Base-by-base conservation (phyloP, 768 basidiomycete species). In the Kwoniella pini region DNA sequence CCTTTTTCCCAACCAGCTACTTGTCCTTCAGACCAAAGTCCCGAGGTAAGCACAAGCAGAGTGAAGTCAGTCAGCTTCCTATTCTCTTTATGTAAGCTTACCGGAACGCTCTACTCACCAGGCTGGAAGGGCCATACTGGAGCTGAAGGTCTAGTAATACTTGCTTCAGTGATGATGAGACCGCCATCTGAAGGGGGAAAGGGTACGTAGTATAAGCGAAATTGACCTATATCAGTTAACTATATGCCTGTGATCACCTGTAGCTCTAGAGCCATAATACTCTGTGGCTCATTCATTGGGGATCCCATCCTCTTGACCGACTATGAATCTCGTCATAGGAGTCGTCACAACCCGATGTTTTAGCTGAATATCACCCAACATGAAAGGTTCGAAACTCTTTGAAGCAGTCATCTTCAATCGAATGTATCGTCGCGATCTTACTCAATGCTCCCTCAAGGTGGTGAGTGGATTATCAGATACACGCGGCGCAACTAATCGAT, bases 1-100 rank as follows among this genome's bases (percentile, higher is more conserved):
- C 89, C 72, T 79, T 81, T 70, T 68, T 83, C 84, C 86, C 86
- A 88, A 0, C 77, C 83, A 0, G 65, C 56, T 27, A 82, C 81
- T 63, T 90, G 88, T 19, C 82, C 39, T n/a, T 54, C 53, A 12
- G 38, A 42, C 22, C 27, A 42, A 19, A 54, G 36, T 11, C 40
- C 40, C 43, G n/a, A n/a, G n/a, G n/a, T n/a, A n/a, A n/a, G n/a
- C n/a, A n/a, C n/a, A n/a, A n/a, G 38, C n/a, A 38, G 15, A 54
- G 27, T 17, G 19, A 7, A 15, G 33, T 52, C 31, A n/a, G 27
- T 19, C 50, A 52, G 22, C 28, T 39, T 6, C 31, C 6, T 21
- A 52, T 39, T n/a, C 11, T 17, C 28, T 22, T 36, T 7, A 30
- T 21, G 33, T n/a, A n/a, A n/a, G n/a, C n/a, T n/a, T n/a, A n/a